These are phyloP conservation scores for Naegleria fowleri DNA, from an alignment of 208 protist species.

Conservation along the genomic window DNA sequence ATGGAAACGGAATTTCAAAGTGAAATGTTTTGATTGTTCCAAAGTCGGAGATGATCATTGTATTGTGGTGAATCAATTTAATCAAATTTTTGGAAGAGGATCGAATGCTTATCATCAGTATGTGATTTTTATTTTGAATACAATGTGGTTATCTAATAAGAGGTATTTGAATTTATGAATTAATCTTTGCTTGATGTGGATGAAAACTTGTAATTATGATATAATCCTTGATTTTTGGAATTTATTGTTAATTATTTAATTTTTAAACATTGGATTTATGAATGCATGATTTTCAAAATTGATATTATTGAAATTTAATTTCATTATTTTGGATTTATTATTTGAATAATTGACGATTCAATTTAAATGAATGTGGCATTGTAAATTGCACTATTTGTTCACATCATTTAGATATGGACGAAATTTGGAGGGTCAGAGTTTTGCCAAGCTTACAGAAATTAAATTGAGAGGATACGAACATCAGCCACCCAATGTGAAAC, in stretches of 20 bases:
- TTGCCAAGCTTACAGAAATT: not conserved
- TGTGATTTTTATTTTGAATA: not conserved
- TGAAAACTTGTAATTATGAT: too few relatives aligned
- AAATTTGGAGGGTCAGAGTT: not conserved
- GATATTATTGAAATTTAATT: too few relatives aligned
- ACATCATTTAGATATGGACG: not conserved
- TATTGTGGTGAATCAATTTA: constrained; percentile 5
- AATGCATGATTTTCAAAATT: too few relatives aligned
- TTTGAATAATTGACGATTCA: not conserved
- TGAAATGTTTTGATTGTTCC: not conserved
- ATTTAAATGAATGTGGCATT: too few relatives aligned
- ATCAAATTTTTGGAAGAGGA: not conserved
- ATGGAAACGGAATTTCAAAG: not conserved
- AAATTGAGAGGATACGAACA: not conserved
- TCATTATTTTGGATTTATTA: not conserved
- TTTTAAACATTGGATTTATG: too few relatives aligned
- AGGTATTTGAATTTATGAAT: too few relatives aligned
- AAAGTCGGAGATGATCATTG: not conserved
- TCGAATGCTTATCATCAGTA: constrained; percentile 7
- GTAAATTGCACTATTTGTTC: too few relatives aligned
- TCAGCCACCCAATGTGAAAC: not conserved
- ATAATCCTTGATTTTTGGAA: too few relatives aligned
- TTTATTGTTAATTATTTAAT: too few relatives aligned
- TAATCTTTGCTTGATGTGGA: too few relatives aligned
- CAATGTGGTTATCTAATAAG: too few relatives aligned